These are phyloP conservation scores for Parsonsia alboflavescens DNA, from an alignment of 257 asterid genomes.

Conservation along the genomic window DNA sequence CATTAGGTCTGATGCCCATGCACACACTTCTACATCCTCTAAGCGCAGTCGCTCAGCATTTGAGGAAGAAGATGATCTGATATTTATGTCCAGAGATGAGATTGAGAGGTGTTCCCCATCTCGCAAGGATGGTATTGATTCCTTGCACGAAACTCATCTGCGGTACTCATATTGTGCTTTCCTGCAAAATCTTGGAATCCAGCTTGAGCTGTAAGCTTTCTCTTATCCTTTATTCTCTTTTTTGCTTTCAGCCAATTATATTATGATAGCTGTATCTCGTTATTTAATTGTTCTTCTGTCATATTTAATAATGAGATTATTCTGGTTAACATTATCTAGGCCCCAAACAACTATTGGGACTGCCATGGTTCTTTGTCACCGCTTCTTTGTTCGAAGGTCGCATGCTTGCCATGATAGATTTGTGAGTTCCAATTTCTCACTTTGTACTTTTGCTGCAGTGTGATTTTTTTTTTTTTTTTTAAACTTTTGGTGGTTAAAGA, in stretches of 20 bases:
- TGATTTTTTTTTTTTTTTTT: background rate
- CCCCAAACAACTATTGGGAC: conserved; percentile 94
- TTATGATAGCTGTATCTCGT: background rate
- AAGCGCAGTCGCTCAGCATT: conserved; percentile 62
- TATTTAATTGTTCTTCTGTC: background rate
- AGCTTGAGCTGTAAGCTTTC: conserved; percentile 74
- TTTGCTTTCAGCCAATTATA: background rate
- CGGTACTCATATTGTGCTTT: conserved; percentile 89
- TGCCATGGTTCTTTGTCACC: conserved; percentile 96
- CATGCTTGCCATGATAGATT: conserved; percentile 97
- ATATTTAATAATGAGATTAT: background rate
- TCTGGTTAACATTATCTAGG: conserved; percentile 34
- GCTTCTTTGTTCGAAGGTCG: conserved; percentile 81
- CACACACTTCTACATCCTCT: conserved; percentile 33
- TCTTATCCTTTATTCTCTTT: conserved; percentile 9
- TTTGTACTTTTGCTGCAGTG: background rate
- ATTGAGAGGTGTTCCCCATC: conserved; percentile 90
- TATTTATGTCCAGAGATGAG: conserved; percentile 79
- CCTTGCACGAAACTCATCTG: conserved; percentile 67
- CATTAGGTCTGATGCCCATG: conserved; percentile 25
- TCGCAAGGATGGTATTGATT: conserved; percentile 90
- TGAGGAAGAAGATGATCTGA: conserved; percentile 59
- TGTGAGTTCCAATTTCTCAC: conserved; percentile 41
- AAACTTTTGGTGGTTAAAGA: background rate
- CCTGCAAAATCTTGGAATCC: conserved; percentile 84